Base-by-base conservation (phyloP, 2,329 filamentous ascomycete species). In the Aspergillus sp. region DNA sequence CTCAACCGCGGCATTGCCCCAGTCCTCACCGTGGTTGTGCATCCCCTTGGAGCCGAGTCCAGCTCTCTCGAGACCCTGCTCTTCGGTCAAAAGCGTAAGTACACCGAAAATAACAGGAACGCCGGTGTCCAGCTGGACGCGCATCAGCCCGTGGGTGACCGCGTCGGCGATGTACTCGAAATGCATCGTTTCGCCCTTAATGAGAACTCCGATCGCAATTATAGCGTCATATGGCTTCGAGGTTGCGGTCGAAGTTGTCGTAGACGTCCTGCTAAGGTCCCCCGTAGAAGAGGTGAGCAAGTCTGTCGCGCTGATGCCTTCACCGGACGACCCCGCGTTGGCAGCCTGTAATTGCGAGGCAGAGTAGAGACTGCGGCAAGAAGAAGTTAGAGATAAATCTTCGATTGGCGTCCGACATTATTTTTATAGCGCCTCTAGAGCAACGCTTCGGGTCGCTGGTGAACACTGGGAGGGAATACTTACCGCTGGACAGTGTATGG, bases 111-210 rank as follows among this genome's bases (percentile, higher is more conserved):
- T 85, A 58, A 99, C 89, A 32, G 95, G 95, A 50, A 96, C 85
- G 44, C 91, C 90, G 9, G 86, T 87, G 73, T 99, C 93, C 55
- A 98, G 81, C 75, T 96, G 92, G 58, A 98, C 87, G 63, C 91
- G 87, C 95, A 99, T 99, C 60, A 99, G 82, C 6, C 91, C 95
- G 61, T 96, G 91, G 57, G 87, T 91, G 6, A 96, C 92, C 41
- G 91, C 86, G 63, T 98, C 95, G 42, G 93, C 85, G 68, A 99
- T 99, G 79, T 99, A 98, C 78, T 99, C 95, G 71, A 99, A 99
- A 78, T 99, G 95, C 92, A 97, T 97, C 6, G 95, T 98, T 78
- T 96, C 90, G 74, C 95, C 95, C 81, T 99, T 99, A 80, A 99
- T 97, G 60, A 99, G 85, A 56, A 96, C 93, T 55, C 95, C 95